Conservation (phyloP, 805 yeast species). For the Zygoascus ofunaensis region DNA sequence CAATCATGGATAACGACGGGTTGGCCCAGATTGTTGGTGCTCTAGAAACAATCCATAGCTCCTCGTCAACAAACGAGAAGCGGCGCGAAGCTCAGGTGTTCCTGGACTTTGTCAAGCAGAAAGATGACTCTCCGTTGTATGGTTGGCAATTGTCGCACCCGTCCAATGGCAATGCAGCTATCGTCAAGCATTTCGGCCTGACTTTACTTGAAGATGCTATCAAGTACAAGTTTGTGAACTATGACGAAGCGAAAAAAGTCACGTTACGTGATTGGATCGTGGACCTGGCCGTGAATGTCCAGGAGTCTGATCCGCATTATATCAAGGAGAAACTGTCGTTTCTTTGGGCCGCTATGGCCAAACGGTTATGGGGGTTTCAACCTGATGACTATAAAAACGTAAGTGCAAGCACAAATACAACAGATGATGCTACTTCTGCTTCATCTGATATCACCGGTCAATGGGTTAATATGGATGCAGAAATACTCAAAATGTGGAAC, state of each 20-base stretch:
- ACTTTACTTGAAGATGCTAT: constrained; percentile 70
- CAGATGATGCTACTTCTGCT: constrained; percentile 8
- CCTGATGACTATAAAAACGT: constrained; percentile 10
- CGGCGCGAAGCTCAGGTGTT: constrained; percentile 53
- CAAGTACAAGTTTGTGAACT: constrained; percentile 42
- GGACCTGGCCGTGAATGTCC: constrained; percentile 57
- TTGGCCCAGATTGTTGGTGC: constrained; percentile 70
- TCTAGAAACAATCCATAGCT: constrained; percentile 39
- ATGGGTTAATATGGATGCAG: constrained; percentile 83
- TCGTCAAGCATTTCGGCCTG: constrained; percentile 85
- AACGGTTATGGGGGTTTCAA: constrained; percentile 76
- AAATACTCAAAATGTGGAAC: constrained; percentile 68
- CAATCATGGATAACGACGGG: constrained; percentile 38
- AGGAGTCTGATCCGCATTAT: constrained; percentile 72
- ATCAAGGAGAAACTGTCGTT: constrained; percentile 82
- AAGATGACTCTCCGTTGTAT: constrained; percentile 83
- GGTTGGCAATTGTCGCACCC: constrained; percentile 76
- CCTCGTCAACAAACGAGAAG: constrained; percentile 24
- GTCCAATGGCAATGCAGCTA: constrained; percentile 49
- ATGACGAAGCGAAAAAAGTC: constrained; percentile 47
- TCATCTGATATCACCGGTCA: constrained; percentile 19
- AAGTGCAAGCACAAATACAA: no score
- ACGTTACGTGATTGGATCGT: constrained; percentile 79
- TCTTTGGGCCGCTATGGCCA: constrained; percentile 86
- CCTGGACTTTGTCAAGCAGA: constrained; percentile 63